Percentiles rank a stretch among this genome's conserved stretches.
phyloP scores from a whole-genome alignment of 2,329 filamentous ascomycete genomes.

The Neospermospora avenae region DNA sequence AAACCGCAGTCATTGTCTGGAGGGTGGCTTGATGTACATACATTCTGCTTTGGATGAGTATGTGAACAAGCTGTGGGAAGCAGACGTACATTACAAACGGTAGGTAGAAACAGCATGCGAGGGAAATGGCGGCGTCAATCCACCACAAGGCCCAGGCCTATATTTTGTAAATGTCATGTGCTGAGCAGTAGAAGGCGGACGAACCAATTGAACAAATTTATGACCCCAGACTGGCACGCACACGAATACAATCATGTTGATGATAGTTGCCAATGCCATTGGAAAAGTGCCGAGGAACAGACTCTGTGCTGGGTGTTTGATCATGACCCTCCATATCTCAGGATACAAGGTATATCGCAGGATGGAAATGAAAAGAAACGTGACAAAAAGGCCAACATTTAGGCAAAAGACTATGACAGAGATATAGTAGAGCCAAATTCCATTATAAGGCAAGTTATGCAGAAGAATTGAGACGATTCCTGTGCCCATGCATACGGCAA shows the following conservation, averaged over 20 bases:
- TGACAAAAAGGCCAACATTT: constrained; percentile 55
- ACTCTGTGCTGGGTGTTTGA: constrained; percentile 62
- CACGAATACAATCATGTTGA: constrained; percentile 60
- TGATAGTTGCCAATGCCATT: constrained; percentile 66
- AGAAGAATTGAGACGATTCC: constrained; percentile 64
- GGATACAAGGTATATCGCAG: constrained; percentile 64
- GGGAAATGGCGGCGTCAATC: constrained; percentile 50
- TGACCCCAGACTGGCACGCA: constrained; percentile 59
- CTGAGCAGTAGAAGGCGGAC: constrained; percentile 5
- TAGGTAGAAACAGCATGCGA: constrained; percentile 52
- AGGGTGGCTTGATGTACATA: constrained; percentile 42
- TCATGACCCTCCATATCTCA: constrained; percentile 63
- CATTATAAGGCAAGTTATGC: constrained; percentile 58
- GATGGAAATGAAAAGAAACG: constrained; percentile 51
- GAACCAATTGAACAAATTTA: constrained; percentile 48
- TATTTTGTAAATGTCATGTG: constrained; percentile 11
- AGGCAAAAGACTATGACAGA: constrained; percentile 58
- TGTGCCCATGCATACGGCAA: constrained; percentile 63
- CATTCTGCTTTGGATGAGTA: constrained; percentile 27
- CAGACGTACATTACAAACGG: constrained; percentile 51
- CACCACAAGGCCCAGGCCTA: constrained; percentile 57
- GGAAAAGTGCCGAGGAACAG: constrained; percentile 67
- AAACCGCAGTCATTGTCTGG: constrained; percentile 59
- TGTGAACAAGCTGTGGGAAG: background rate
- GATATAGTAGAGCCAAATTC: constrained; percentile 54